These are phyloP conservation scores for Pseudoneurospora amorphoporcata DNA, from an alignment of 495 filamentous ascomycete genomes.

Conservation along the genomic window DNA sequence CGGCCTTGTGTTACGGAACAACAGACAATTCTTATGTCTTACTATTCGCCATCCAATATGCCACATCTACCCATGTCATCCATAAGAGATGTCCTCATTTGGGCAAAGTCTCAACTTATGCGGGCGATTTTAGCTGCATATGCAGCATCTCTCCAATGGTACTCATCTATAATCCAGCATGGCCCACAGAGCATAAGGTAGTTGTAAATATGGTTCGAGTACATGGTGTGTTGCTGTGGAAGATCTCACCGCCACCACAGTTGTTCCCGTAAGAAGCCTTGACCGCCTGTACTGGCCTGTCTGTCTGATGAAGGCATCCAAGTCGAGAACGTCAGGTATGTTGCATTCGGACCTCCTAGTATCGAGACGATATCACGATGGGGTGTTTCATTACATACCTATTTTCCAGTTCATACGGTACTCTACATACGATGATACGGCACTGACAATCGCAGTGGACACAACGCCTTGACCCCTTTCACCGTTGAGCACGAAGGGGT, in stretches of 20 bases:
- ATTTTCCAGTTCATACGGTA: neutral
- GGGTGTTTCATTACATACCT: neutral
- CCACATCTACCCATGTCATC: neutral
- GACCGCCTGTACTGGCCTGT: neutral
- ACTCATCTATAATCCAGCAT: no score
- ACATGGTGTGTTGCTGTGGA: neutral
- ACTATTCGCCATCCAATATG: neutral
- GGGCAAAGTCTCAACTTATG: no score
- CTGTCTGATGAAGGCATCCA: neutral
- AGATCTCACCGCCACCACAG: neutral
- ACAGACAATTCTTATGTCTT: neutral
- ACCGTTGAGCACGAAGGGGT: neutral
- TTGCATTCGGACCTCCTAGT: neutral
- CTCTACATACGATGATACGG: no score
- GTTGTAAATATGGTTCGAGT: no score
- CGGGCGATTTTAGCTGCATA: no score
- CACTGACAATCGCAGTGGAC: neutral
- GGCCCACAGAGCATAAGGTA: no score
- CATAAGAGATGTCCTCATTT: no score
- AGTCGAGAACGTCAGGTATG: neutral
- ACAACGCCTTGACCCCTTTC: neutral
- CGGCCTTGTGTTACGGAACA: neutral
- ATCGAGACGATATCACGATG: neutral
- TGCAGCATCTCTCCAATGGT: no score
- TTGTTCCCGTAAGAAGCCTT: neutral